Conservation (phyloP, 108 stramenopile genomes). For the Aurantiochytrium sp. region DNA sequence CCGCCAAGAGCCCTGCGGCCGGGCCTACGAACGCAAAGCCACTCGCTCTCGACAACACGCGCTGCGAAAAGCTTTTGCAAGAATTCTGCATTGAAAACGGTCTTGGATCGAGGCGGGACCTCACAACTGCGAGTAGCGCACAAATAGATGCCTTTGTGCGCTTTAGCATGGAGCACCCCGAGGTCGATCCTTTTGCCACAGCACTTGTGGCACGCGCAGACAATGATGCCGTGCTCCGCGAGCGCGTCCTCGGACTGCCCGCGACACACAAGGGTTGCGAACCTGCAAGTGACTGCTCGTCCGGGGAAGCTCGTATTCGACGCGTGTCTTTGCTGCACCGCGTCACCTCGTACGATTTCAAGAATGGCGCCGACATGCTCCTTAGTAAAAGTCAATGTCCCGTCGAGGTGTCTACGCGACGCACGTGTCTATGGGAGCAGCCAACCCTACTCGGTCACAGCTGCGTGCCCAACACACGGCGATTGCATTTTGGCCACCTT, state of each 20-base stretch:
- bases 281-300: background rate
- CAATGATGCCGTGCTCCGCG: background rate
- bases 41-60: background rate
- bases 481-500: background rate
- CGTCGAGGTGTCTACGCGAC: background rate
- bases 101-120: background rate
- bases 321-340: background rate
- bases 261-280: background rate
- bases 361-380: background rate
- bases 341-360: background rate
- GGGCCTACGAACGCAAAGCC: too few species aligned
- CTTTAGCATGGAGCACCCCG: background rate
- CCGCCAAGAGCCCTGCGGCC: too few species aligned
- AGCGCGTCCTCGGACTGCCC: background rate
- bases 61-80: background rate
- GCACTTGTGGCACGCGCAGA: background rate
- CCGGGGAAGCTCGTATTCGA: background rate
- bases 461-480: background rate
- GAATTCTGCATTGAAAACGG: background rate
- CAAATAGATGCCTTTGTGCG: background rate
- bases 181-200: background rate
- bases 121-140: background rate
- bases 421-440: background rate
- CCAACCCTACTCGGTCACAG: background rate
- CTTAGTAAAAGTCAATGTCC: background rate